Base-by-base conservation (phyloP, 2,329 filamentous ascomycete genomes). In the Pleomassaria siparia region DNA sequence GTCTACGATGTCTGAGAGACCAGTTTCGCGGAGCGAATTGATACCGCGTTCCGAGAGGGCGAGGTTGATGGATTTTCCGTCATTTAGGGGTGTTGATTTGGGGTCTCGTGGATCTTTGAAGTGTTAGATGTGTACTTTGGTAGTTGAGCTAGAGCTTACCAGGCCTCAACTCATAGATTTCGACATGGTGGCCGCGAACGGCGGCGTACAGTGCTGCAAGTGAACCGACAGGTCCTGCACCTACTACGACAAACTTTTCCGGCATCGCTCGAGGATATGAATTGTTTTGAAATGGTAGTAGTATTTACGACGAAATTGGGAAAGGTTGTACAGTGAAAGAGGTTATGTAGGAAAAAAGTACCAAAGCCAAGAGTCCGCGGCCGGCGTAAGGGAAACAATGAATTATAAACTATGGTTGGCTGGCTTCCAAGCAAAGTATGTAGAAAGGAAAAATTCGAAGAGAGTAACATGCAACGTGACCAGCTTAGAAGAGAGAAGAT, bases 51-150 rank as follows among this genome's bases (percentile, higher is more conserved):
- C 91, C 0, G 94, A 97, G 1, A 99, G 78, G 18, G 94, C 92
- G 46, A 99, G 76, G 66, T 99, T 99, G 76, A 99, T 99, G n/a
- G 94, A 97, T 70, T 91, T 95, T 51, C 91, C 95, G 67, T 96
- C 96, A 72, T 96, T 96, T 51, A 97, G 79, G 2, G 92, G 91
- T 24, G 85, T 84, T 0, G 89, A 96, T 2, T 83, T 81, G 2
- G 88, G 85, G 67, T 95, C 85, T 32, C 94, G 85, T 40, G 97
- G 84, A 75, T 99, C 94, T 97, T 55, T 63, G n/a, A 2, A 37
- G 25, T 40, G 28, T 45, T 32, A 45, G 16, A 29, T 32, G 21
- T 20, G 22, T 5, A 16, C 24, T 2, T 28, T 4, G 20, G 11
- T 16, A 5, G 10, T 7, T 16, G 20, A 13, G 16, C 16, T 28